Conservation (phyloP, 2,329 filamentous ascomycete species). For the Cordyceps militaris region DNA sequence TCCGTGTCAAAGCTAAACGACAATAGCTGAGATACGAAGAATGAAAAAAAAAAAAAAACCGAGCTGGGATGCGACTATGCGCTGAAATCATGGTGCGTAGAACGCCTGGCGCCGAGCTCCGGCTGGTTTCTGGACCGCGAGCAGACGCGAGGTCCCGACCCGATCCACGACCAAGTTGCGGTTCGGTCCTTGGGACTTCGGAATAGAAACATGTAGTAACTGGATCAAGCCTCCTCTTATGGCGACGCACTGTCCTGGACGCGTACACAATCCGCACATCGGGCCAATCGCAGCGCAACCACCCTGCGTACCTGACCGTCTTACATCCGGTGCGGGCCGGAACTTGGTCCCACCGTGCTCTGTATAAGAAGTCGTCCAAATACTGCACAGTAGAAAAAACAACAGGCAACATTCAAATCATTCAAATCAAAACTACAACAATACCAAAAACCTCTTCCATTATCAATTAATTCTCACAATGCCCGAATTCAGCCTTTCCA, state of each 20-base stretch:
- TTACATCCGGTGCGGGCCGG: constrained; percentile 2
- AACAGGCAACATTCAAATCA: neutral
- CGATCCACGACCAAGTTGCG: neutral
- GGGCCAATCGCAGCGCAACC: neutral
- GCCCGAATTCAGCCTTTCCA: constrained; percentile 18
- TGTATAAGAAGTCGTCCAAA: constrained; percentile 5
- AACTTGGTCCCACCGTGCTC: neutral
- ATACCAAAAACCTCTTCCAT: neutral
- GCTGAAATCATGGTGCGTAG: no score
- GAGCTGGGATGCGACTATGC: no score
- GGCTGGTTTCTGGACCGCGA: no score
- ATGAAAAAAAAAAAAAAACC: no score
- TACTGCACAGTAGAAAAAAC: neutral
- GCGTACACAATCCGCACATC: neutral
- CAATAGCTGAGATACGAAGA: no score
- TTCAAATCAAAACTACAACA: neutral
- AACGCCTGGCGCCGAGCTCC: no score
- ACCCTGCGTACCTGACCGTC: neutral
- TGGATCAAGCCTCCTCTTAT: neutral
- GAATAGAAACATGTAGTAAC: neutral
- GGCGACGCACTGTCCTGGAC: neutral
- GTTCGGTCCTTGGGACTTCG: neutral
- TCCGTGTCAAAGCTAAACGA: no score
- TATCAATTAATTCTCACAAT: neutral
- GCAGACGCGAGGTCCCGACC: no score